Percentiles rank a stretch among this genome's conserved stretches.
These are phyloP conservation scores for Conringia planisiliqua DNA, from an alignment of 345 rosid species.

Conservation along the genomic window DNA sequence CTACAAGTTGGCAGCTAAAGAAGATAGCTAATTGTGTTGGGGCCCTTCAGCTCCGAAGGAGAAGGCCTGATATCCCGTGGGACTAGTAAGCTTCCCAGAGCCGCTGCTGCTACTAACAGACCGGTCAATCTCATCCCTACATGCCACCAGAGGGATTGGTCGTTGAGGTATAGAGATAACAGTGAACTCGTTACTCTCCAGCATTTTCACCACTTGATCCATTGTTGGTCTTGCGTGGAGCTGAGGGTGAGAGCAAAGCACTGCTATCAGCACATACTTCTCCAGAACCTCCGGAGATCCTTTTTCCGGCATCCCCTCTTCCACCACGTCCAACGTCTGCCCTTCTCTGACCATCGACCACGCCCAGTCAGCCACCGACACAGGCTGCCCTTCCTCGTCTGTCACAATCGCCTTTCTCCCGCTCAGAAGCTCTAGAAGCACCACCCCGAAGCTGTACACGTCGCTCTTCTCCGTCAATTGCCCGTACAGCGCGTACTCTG, in stretches of 20 bases:
- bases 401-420: constrained; percentile 64
- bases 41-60: constrained; percentile 35
- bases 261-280: constrained; percentile 76
- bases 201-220: constrained; percentile 94
- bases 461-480: constrained; percentile 86
- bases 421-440: constrained; percentile 88
- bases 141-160: constrained; percentile 67
- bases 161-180: constrained; percentile 78
- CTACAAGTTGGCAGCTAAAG: background rate
- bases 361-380: constrained; percentile 80
- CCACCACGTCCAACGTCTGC: constrained; percentile 62
- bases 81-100: constrained; percentile 63
- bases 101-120: constrained; percentile 62
- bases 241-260: constrained; percentile 89
- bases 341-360: constrained; percentile 80
- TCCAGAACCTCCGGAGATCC: constrained; percentile 60
- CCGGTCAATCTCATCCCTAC: constrained; percentile 67
- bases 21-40: constrained; percentile 7
- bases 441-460: constrained; percentile 86
- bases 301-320: constrained; percentile 65
- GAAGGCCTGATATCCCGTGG: constrained; percentile 57
- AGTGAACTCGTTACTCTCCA: constrained; percentile 72
- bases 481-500: constrained; percentile 90
- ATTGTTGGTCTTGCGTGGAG: constrained; percentile 83
- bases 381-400: constrained; percentile 55